Percentiles rank a stretch among this genome's conserved stretches.
Evolutionary conservation across 2,329 filamentous ascomycete genomes (phyloP).

Genomic region (Juglanconis sp.): DNA sequence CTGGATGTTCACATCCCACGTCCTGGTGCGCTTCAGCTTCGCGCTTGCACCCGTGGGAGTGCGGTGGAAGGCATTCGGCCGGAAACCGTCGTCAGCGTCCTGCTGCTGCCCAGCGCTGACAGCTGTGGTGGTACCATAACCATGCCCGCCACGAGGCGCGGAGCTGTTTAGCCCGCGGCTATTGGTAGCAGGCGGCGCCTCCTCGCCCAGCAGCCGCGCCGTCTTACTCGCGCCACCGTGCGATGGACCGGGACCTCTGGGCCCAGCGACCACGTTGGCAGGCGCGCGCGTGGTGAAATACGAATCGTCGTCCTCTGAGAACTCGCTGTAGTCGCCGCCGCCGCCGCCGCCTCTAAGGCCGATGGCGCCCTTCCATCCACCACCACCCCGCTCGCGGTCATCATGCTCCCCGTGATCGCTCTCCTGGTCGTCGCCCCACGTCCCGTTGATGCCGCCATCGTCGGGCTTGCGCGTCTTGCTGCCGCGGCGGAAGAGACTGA

Average conservation of each 20-base stretch:
- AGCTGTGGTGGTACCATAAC: constrained; percentile 9
- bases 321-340: constrained; percentile 43
- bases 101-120: not conserved
- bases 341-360: constrained; percentile 36
- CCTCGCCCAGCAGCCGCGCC: constrained; percentile 12
- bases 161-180: not conserved
- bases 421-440: constrained; percentile 38
- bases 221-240: constrained; percentile 15
- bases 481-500: constrained; percentile 41
- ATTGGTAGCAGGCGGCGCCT: constrained; percentile 3
- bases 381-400: constrained; percentile 19
- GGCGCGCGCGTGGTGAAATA: constrained; percentile 47
- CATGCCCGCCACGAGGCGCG: not conserved
- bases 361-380: constrained; percentile 17
- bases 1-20: constrained; percentile 68
- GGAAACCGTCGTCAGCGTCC: constrained; percentile 8
- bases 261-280: constrained; percentile 19
- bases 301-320: constrained; percentile 52
- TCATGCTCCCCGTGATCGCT: constrained; percentile 26
- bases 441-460: constrained; percentile 55
- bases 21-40: constrained; percentile 51
- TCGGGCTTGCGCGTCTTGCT: constrained; percentile 41
- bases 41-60: constrained; percentile 66
- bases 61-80: constrained; percentile 55
- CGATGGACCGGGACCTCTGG: constrained; percentile 16